phyloP scores from a whole-genome alignment of 805 yeast genomes.

The Kluyveromyces siamensis region DNA sequence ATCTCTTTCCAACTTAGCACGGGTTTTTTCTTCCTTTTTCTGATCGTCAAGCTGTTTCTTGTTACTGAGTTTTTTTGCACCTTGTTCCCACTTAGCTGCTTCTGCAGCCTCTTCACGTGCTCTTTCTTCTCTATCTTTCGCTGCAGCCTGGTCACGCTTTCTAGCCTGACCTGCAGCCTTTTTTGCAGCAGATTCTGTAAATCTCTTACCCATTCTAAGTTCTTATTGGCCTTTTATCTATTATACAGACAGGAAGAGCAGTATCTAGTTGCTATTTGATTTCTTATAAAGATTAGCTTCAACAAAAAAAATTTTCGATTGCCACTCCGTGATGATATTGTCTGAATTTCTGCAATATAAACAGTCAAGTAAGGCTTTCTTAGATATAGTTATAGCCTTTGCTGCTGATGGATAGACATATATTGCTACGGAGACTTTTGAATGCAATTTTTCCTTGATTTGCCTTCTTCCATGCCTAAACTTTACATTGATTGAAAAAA shows the following conservation, averaged over 20 bases:
- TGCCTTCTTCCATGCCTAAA: not conserved
- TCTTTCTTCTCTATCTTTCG: constrained; percentile 17
- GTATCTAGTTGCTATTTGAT: not conserved
- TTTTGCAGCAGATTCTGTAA: constrained; percentile 28
- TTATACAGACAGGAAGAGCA: not conserved
- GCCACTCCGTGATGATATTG: not conserved
- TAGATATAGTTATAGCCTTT: not conserved
- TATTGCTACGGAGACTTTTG: not conserved
- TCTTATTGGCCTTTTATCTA: not conserved
- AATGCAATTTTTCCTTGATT: not conserved
- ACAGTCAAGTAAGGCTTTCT: too few relatives aligned
- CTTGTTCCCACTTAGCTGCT: constrained; percentile 28
- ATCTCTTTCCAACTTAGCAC: constrained; percentile 25
- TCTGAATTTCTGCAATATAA: too few relatives aligned
- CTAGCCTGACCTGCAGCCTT: constrained; percentile 29
- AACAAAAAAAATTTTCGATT: not conserved
- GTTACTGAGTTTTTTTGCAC: constrained; percentile 17
- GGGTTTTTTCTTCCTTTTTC: constrained; percentile 23
- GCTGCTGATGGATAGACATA: not conserved
- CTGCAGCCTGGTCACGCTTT: constrained; percentile 25
- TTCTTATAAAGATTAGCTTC: not conserved
- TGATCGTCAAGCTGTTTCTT: constrained; percentile 25
- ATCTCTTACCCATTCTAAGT: constrained; percentile 28
- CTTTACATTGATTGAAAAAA: too few relatives aligned
- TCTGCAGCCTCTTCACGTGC: constrained; percentile 25